Evolutionary conservation across 495 filamentous ascomycete genomes (phyloP).

Genomic region (Penicillium waksmanii): DNA sequence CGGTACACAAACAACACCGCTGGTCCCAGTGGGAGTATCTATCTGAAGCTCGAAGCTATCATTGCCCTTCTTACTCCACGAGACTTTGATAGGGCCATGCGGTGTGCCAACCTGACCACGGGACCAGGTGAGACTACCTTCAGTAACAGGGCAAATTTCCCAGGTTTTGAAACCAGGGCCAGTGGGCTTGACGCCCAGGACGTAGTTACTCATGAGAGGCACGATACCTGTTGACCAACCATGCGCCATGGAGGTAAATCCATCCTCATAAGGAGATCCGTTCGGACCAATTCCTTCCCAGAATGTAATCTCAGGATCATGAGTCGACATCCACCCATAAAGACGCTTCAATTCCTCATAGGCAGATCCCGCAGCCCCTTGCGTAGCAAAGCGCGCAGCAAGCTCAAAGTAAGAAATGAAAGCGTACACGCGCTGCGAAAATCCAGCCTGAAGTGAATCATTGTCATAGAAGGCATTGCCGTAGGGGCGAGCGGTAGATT

Average conservation of each 20-base stretch:
- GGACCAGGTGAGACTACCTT: slow-evolving; percentile 40
- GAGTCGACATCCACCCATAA: slow-evolving; percentile 49
- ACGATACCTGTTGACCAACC: slow-evolving; percentile 48
- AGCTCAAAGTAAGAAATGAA: slow-evolving; percentile 56
- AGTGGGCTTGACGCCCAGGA: slow-evolving; percentile 46
- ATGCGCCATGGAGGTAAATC: slow-evolving; percentile 42
- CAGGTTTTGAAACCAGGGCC: slow-evolving; percentile 40
- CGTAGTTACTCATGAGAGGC: slow-evolving; percentile 38
- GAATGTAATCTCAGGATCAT: slow-evolving; percentile 47
- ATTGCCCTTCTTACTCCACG: slow-evolving; percentile 31
- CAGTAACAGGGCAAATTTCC: slow-evolving; percentile 35
- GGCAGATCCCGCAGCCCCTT: slow-evolving; percentile 34
- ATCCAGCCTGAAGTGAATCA: slow-evolving; percentile 35
- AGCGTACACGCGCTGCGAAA: slow-evolving; percentile 48
- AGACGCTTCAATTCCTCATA: slow-evolving; percentile 44
- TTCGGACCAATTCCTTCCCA: slow-evolving; percentile 47
- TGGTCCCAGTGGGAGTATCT: slow-evolving; percentile 10
- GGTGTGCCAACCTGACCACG: slow-evolving; percentile 44
- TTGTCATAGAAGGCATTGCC: slow-evolving; percentile 54
- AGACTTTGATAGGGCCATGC: slow-evolving; percentile 37
- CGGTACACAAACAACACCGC: slow-evolving; percentile 15
- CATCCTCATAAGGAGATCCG: slow-evolving; percentile 41
- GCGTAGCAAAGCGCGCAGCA: slow-evolving; percentile 42
- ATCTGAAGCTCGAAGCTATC: slow-evolving; percentile 8
- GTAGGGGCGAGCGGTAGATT: slow-evolving; percentile 34